These are phyloP conservation scores for Fusarium bulbicola DNA, from an alignment of 2,329 filamentous ascomycete species.

Conservation along the genomic window DNA sequence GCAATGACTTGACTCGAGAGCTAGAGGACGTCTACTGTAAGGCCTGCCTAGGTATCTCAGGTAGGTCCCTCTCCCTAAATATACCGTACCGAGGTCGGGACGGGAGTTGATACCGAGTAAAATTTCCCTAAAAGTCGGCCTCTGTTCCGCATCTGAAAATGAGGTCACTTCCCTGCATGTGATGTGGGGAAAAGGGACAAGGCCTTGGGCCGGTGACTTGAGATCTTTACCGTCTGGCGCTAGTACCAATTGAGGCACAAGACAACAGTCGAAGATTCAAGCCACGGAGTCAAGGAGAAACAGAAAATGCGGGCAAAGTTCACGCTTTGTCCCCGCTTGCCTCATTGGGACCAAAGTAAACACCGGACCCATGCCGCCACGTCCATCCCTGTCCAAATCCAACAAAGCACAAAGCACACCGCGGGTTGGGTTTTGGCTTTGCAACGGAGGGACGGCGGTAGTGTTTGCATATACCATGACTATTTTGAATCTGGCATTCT, in stretches of 20 bases:
- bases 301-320: conserved; percentile 28
- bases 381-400: conserved; percentile 30
- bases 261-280: not conserved
- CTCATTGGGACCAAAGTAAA: conserved; percentile 43
- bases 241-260: conserved; percentile 12
- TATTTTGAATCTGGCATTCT: conserved; percentile 10
- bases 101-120: conserved; percentile 33
- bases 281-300: conserved; percentile 39
- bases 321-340: conserved; percentile 33
- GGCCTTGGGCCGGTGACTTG: conserved; percentile 1
- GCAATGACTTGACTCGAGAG: conserved; percentile 22
- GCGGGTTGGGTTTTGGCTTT: conserved; percentile 23
- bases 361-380: conserved; percentile 31
- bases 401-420: conserved; percentile 19
- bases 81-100: conserved; percentile 39
- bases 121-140: conserved; percentile 25
- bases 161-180: conserved; percentile 43
- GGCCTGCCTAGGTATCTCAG: not conserved
- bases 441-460: conserved; percentile 8
- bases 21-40: not conserved
- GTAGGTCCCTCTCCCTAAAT: conserved; percentile 11
- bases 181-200: conserved; percentile 34
- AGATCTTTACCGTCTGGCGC: conserved; percentile 6
- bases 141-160: conserved; percentile 40
- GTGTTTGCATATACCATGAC: conserved; percentile 16